A percentile compares a stretch with the other conserved stretches of the same genome.
Evolutionary conservation across 441 rosid genomes (phyloP).

Genomic region (Dalechampia spathulata): DNA sequence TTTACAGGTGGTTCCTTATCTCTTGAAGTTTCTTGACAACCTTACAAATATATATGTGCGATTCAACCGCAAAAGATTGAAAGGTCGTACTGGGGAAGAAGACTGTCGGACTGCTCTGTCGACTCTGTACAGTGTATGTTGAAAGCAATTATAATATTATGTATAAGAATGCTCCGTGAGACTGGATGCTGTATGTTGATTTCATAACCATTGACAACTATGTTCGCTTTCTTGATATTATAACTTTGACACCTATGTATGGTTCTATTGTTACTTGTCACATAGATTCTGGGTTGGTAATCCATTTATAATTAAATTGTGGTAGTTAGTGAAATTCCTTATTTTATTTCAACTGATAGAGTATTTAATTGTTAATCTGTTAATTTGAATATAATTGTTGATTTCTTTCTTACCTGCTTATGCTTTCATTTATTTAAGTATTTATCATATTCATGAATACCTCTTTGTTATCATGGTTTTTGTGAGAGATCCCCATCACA

Average conservation of each 20-base stretch:
- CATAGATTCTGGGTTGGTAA: too few relatives aligned
- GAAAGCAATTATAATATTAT: neutral
- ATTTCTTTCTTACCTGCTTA: neutral
- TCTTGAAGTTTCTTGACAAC: slow-evolving; percentile 87
- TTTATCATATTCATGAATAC: neutral
- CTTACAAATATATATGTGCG: slow-evolving; percentile 96
- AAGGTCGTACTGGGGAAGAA: slow-evolving; percentile 90
- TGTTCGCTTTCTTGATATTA: neutral
- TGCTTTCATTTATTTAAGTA: neutral
- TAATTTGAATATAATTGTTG: neutral
- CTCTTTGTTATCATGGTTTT: slow-evolving; percentile 2
- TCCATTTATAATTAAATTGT: too few relatives aligned
- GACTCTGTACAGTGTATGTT: slow-evolving; percentile 78
- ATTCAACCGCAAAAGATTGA: slow-evolving; percentile 93
- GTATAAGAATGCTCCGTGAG: neutral
- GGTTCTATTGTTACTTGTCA: too few relatives aligned
- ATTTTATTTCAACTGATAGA: neutral
- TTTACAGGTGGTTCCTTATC: slow-evolving; percentile 91
- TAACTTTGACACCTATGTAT: too few relatives aligned
- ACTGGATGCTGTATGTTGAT: slow-evolving; percentile 1
- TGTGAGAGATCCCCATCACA: neutral
- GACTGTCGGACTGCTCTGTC: slow-evolving; percentile 90
- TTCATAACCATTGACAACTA: neutral
- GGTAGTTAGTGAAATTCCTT: too few relatives aligned
- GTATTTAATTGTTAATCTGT: too few relatives aligned